Percentiles rank a stretch among this genome's conserved stretches.
Evolutionary conservation across 352 stramenopile genomes (phyloP).

Genomic region (Phytophthora fragariaefolia): DNA sequence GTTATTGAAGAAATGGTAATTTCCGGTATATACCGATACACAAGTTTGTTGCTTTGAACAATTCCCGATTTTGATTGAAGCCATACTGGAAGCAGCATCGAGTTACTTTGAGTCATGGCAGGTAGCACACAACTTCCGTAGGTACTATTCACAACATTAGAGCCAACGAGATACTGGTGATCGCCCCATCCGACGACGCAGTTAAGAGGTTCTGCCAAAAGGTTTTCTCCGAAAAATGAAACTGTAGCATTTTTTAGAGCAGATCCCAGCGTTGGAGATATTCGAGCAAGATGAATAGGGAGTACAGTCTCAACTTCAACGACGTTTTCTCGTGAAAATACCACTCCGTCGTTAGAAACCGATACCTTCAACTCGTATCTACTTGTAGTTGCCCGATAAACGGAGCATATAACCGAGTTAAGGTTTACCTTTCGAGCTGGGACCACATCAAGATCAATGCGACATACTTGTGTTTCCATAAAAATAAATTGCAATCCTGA

Average conservation of each 20-base stretch:
- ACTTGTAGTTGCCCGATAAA: not conserved
- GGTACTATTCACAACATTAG: conserved; percentile 28
- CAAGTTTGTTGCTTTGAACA: conserved; percentile 43
- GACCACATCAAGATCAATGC: conserved; percentile 21
- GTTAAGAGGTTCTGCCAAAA: conserved; percentile 22
- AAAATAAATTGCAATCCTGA: conserved; percentile 26
- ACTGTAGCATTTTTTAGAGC: conserved; percentile 24
- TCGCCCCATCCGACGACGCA: conserved; percentile 54
- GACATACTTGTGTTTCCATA: conserved; percentile 18
- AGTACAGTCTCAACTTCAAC: conserved; percentile 4
- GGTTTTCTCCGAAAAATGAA: conserved; percentile 25
- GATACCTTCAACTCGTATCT: conserved; percentile 31
- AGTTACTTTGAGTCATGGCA: conserved; percentile 13
- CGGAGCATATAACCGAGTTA: conserved; percentile 26
- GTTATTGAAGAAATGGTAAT: conserved; percentile 27
- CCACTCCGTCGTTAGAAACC: conserved; percentile 41
- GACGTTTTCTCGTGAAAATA: conserved; percentile 32
- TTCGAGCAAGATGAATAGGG: conserved; percentile 16
- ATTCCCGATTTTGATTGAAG: conserved; percentile 29
- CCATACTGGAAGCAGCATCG: conserved; percentile 38
- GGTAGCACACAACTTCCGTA: conserved; percentile 40
- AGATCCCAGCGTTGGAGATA: conserved; percentile 40
- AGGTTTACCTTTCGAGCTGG: conserved; percentile 2
- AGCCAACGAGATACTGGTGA: conserved; percentile 7
- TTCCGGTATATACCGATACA: conserved; percentile 45